Percentiles rank a stretch among this genome's conserved stretches.
Evolutionary conservation across 164 flowering plant species (phyloP).

Genomic region (Tetrastigma voinierianum): DNA sequence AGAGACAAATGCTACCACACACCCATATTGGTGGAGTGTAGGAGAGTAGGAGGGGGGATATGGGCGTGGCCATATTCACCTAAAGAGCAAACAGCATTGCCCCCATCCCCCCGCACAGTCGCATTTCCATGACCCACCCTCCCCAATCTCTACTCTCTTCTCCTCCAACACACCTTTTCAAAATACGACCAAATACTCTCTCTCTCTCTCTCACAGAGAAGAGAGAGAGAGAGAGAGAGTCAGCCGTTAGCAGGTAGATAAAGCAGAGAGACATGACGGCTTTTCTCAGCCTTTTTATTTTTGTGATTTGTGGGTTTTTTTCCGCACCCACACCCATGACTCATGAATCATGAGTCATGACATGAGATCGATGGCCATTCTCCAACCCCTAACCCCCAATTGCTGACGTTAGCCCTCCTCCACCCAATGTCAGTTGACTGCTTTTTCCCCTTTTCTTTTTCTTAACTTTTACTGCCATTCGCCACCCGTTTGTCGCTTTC

Average conservation of each 20-base stretch:
- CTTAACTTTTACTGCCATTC: background rate
- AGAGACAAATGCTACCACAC: too few relatives aligned
- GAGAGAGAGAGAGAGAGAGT: too few relatives aligned
- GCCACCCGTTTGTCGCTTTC: conserved; percentile 18
- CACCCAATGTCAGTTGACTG: conserved; percentile 20
- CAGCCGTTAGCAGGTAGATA: conserved; percentile 25
- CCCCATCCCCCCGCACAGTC: conserved; percentile 6
- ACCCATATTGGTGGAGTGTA: too few relatives aligned
- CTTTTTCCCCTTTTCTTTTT: conserved; percentile 6
- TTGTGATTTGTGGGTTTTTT: too few relatives aligned
- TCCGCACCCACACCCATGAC: background rate
- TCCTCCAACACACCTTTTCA: conserved; percentile 16
- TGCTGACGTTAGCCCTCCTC: conserved; percentile 21
- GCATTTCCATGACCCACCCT: conserved; percentile 7
- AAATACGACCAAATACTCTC: conserved; percentile 2
- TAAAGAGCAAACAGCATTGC: too few relatives aligned
- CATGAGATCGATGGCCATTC: too few relatives aligned
- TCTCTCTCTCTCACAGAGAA: background rate
- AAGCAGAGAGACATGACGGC: conserved; percentile 29
- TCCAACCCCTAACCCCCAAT: background rate
- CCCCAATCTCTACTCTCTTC: conserved; percentile 6
- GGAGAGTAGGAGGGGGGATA: too few relatives aligned
- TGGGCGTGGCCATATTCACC: too few relatives aligned
- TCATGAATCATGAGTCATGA: too few relatives aligned
- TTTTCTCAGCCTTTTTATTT: conserved; percentile 35